Evolutionary conservation across 352 stramenopile genomes (phyloP).

Genomic region (Blastocystis sp.): DNA sequence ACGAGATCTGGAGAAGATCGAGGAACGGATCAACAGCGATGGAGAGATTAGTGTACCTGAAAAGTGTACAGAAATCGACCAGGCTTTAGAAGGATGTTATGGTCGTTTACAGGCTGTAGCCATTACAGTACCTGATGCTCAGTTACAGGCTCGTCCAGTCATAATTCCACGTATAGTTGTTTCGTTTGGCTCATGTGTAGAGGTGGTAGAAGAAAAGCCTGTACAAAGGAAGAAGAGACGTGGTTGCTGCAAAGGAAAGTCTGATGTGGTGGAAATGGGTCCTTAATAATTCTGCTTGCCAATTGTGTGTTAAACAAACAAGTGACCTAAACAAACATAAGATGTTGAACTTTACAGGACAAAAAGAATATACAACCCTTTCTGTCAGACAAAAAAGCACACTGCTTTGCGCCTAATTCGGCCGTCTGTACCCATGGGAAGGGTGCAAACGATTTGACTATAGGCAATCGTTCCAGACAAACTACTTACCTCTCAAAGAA

Average conservation of each 20-base stretch:
- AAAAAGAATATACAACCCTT: not conserved
- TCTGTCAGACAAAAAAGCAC: slow-evolving; percentile 40
- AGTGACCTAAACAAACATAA: slow-evolving; percentile 10
- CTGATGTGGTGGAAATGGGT: slow-evolving; percentile 29
- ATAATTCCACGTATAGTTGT: not conserved
- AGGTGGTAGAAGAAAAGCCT: not conserved
- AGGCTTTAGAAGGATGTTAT: not conserved
- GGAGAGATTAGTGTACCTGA: not conserved
- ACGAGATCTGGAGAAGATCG: not conserved
- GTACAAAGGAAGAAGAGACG: slow-evolving; percentile 2
- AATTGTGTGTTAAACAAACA: slow-evolving; percentile 15
- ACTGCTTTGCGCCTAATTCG: slow-evolving; percentile 48
- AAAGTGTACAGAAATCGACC: not conserved
- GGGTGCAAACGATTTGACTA: slow-evolving; percentile 58
- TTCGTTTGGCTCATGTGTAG: not conserved
- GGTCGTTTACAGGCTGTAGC: not conserved
- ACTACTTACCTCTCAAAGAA: not conserved
- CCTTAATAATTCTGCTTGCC: not conserved
- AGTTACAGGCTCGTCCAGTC: not conserved
- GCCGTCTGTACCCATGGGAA: slow-evolving; percentile 11
- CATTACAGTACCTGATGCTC: not conserved
- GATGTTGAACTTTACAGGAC: slow-evolving; percentile 38
- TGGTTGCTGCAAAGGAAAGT: slow-evolving; percentile 50
- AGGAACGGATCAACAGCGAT: not conserved
- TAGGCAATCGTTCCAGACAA: not conserved